Evolutionary conservation across 2,329 filamentous ascomycete species (phyloP).

Genomic region (Ascochyta lentis): DNA sequence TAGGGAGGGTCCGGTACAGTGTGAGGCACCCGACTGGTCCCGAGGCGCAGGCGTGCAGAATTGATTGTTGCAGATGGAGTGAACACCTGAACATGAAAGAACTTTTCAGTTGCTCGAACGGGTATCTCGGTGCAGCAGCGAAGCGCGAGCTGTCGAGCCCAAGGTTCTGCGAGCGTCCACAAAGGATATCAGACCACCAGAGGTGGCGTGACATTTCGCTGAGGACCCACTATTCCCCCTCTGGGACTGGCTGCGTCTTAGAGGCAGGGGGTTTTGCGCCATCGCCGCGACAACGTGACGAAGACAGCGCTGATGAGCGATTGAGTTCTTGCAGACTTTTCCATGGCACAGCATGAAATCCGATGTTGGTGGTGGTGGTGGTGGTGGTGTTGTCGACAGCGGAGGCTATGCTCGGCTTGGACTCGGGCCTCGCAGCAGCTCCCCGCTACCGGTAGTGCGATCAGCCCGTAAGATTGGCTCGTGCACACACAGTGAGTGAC

Average conservation of each 20-base stretch:
- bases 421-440: constrained; percentile 1
- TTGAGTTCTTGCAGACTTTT: background rate
- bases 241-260: constrained; percentile 13
- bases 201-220: constrained; percentile 43
- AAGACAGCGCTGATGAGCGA: constrained; percentile 8
- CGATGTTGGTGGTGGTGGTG: background rate
- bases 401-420: background rate
- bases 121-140: constrained; percentile 25
- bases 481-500: background rate
- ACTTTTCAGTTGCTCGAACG: constrained; percentile 22
- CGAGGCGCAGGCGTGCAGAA: constrained; percentile 18
- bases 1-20: constrained; percentile 12
- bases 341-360: constrained; percentile 10
- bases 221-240: constrained; percentile 20
- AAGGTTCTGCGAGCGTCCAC: constrained; percentile 16
- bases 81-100: constrained; percentile 17
- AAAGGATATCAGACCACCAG: constrained; percentile 42
- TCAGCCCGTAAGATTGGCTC: no score
- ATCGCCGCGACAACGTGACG: constrained; percentile 4
- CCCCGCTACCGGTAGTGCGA: constrained; percentile 7
- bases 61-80: constrained; percentile 22
- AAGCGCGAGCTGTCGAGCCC: constrained; percentile 18
- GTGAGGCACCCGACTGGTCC: constrained; percentile 13
- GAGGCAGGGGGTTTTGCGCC: constrained; percentile 3
- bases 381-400: background rate